A percentile compares a stretch with the other conserved stretches of the same genome.
These are phyloP conservation scores for Schoenoplectus triqueter DNA, from an alignment of 202 grass and related monocot genomes.

Conservation along the genomic window DNA sequence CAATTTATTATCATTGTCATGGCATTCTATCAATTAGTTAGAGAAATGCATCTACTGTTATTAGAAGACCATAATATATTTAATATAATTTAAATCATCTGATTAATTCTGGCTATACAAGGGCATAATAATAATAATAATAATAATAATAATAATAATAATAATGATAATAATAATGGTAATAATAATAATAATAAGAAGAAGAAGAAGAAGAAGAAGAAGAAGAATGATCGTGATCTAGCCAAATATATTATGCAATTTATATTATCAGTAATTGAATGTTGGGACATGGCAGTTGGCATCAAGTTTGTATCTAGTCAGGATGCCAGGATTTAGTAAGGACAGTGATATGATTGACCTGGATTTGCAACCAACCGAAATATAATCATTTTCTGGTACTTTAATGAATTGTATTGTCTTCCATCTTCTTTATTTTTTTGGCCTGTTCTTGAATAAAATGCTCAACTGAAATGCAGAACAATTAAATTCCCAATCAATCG, in stretches of 20 bases:
- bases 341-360: neutral
- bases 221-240: neutral
- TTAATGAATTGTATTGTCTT: neutral
- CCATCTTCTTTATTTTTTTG: neutral
- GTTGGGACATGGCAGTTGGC: neutral
- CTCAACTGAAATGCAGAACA: neutral
- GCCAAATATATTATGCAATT: neutral
- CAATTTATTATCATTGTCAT: too few relatives aligned
- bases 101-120: too few relatives aligned
- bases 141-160: too few relatives aligned
- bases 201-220: neutral
- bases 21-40: too few relatives aligned
- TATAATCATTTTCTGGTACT: neutral
- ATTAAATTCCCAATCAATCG: neutral
- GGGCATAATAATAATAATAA: too few relatives aligned
- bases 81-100: too few relatives aligned
- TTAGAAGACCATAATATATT: too few relatives aligned
- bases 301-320: neutral
- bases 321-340: neutral
- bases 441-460: neutral
- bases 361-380: neutral
- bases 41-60: too few relatives aligned
- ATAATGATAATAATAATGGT: neutral
- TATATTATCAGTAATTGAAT: neutral
- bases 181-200: neutral